Percentiles rank a stretch among this genome's conserved stretches.
Conservation (phyloP, 148 eudicot genomes). For the Drosera capensis region DNA sequence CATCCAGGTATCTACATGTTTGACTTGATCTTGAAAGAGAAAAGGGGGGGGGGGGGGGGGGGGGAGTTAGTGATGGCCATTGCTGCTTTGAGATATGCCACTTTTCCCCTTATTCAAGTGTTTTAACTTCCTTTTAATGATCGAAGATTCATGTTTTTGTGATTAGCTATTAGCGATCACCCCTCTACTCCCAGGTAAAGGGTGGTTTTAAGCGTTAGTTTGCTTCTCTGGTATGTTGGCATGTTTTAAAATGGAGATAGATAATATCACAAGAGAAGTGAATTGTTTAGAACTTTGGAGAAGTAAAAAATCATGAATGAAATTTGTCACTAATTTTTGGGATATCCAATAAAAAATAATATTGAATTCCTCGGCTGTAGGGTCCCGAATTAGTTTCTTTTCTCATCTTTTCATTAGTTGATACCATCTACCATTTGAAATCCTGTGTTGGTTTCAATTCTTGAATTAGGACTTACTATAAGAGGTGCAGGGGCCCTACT, state of each 20-base stretch:
- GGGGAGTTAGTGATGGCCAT: not conserved
- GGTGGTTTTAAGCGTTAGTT: too few relatives aligned
- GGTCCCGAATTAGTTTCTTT: not conserved
- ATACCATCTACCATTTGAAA: not conserved
- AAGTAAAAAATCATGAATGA: too few relatives aligned
- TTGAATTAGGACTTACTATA: constrained; percentile 2
- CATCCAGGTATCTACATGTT: constrained; percentile 67
- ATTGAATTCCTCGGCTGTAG: not conserved
- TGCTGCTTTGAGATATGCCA: not conserved
- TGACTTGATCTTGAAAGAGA: not conserved
- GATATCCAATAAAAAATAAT: too few relatives aligned
- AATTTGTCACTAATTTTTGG: too few relatives aligned
- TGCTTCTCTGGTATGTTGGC: too few relatives aligned
- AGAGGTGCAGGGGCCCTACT: constrained; percentile 49
- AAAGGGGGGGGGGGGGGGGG: not conserved
- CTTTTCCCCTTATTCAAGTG: not conserved
- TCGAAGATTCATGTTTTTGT: too few relatives aligned
- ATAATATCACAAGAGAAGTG: too few relatives aligned
- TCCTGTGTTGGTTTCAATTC: not conserved
- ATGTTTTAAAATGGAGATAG: too few relatives aligned
- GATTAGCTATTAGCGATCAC: too few relatives aligned
- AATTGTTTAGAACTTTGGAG: too few relatives aligned
- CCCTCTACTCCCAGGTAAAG: too few relatives aligned
- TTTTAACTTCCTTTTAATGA: too few relatives aligned
- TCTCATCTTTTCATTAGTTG: not conserved